Evolutionary conservation across 257 asterid species (phyloP).

Genomic region (Nemophila menziesii): DNA sequence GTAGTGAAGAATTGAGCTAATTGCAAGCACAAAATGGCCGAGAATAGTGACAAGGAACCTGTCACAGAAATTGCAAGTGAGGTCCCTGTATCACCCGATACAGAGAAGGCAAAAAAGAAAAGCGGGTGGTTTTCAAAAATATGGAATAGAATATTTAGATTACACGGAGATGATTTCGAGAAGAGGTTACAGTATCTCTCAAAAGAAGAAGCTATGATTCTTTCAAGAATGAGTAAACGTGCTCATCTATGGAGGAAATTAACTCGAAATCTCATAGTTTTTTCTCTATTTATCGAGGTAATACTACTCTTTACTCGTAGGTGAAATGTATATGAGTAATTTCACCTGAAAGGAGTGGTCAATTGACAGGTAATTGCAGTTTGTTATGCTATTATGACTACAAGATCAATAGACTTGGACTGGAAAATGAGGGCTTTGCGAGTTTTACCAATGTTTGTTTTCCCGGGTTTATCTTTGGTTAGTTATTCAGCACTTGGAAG

Average conservation of each 20-base stretch:
- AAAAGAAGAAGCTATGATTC: conserved; percentile 79
- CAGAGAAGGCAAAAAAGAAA: conserved; percentile 41
- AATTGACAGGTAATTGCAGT: conserved; percentile 69
- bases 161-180: conserved; percentile 65
- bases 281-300: conserved; percentile 73
- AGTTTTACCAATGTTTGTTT: conserved; percentile 77
- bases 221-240: conserved; percentile 50
- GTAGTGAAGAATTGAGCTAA: background rate
- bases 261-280: conserved; percentile 42
- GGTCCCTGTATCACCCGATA: conserved; percentile 18
- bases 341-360: background rate
- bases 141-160: conserved; percentile 58
- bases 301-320: background rate
- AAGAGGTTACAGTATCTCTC: conserved; percentile 79
- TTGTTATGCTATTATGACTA: conserved; percentile 67
- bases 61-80: conserved; percentile 20
- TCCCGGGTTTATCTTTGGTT: conserved; percentile 50
- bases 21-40: conserved; percentile 42
- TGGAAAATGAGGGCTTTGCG: conserved; percentile 82
- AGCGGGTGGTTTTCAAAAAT: conserved; percentile 61
- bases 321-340: background rate
- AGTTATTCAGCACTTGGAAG: conserved; percentile 40
- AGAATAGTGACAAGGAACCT: conserved; percentile 35
- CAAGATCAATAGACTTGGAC: conserved; percentile 55
- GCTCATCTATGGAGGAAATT: conserved; percentile 51